A percentile compares a stretch with the other conserved stretches of the same genome.
These are phyloP conservation scores for Globisporangium cylindrosporum DNA, from an alignment of 352 stramenopile genomes.

Conservation along the genomic window DNA sequence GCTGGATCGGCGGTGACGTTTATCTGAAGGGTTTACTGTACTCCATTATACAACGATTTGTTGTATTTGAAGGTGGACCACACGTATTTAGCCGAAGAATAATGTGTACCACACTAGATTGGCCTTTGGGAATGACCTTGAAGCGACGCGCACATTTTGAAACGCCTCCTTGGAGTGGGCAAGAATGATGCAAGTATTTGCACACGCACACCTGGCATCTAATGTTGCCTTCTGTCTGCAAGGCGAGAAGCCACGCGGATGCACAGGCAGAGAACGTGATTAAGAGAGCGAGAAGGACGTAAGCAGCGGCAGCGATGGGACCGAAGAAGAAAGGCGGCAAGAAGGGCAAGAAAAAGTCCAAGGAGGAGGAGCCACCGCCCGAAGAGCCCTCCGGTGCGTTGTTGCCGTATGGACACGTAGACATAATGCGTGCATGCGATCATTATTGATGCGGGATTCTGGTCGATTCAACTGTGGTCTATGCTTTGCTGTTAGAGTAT, in stretches of 20 bases:
- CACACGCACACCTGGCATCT: background rate
- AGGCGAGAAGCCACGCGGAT: background rate
- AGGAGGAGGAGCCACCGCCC: slow-evolving; percentile 56
- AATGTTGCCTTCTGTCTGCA: background rate
- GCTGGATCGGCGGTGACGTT: background rate
- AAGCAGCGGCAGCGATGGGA: slow-evolving; percentile 32
- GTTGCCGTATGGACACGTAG: background rate
- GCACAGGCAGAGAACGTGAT: background rate
- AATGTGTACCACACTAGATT: background rate
- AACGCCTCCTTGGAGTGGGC: background rate
- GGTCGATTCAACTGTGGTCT: no score
- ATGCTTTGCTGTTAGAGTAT: slow-evolving; percentile 61
- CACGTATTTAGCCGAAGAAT: background rate
- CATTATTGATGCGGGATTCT: no score
- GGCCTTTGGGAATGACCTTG: background rate
- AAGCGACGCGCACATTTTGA: background rate
- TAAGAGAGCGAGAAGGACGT: background rate
- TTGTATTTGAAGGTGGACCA: background rate
- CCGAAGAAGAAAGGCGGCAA: slow-evolving; percentile 71
- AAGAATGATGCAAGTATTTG: background rate
- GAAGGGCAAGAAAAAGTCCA: slow-evolving; percentile 69
- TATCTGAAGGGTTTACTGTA: background rate
- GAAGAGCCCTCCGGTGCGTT: slow-evolving; percentile 70
- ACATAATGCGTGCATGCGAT: no score
- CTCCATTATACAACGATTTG: background rate